Base-by-base conservation (phyloP, 192 early-diverging fungal species). In the Mortierella alpina region DNA sequence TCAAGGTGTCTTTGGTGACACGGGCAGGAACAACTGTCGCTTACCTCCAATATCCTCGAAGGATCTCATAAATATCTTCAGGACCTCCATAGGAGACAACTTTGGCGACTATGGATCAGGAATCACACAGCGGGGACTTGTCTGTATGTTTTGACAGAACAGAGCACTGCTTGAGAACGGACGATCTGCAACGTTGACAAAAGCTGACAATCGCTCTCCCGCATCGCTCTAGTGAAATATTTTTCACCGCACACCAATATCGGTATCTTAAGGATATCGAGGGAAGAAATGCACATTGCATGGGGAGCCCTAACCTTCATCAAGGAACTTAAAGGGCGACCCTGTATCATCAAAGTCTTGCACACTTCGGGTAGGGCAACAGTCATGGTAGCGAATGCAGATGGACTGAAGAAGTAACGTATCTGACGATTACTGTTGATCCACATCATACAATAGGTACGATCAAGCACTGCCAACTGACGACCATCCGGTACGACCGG, bases 101-200 rank as follows among this genome's bases (percentile, higher is more conserved):
- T 87, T 85, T 87, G 86, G 86, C 6, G 86, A 87, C 44, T 84
- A 83, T 59, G 86, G 86, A 42, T 48, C 66, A 9, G 86, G 86
- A 8, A 48, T 71, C 7, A 69, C 82, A 17, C 61, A 75, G 31
- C 59, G 72, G n/a, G 79, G 75, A 5, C 42, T 87, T 14, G 83
- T 63, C 31, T 66, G 86, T 87, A 67, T 63, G 66, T 42, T 18
- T 12, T 53, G 15, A 20, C 45, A 31, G 31, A 31, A 31, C 31
- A 31, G 31, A 31, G 31, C 31, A 31, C 31, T 31, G 31, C 31
- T 2, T 31, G 31, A 3, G 14, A 68, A 41, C 13, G 39, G 2
- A 7, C 2, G 14, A 20, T 13, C 7, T 69, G 15, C 20, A 48
- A 48, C 22, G 3, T 14, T 15, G 20, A 10, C 12, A 52, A 66